Base-by-base conservation (phyloP, 2,329 filamentous ascomycete species). In the Trichoderma sp. region DNA sequence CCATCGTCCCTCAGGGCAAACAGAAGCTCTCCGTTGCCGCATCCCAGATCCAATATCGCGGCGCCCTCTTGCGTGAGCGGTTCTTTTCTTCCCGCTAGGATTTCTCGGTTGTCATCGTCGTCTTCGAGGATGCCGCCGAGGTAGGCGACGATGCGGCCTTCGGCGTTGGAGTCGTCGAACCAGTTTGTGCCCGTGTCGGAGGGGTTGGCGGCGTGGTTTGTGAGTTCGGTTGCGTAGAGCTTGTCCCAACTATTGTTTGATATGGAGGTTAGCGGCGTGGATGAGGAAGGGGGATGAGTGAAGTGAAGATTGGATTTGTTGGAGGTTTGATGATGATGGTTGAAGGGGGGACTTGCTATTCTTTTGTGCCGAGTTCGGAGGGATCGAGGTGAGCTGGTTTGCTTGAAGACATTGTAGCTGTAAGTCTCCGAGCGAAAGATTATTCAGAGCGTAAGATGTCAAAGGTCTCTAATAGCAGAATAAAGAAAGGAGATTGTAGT, bases 101-200 rank as follows among this genome's bases (percentile, higher is more conserved):
- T 39, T 14, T 39, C 34, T 12, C 6, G 28, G 28, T 7, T 1
- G 10, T 39, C 10, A 14, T 69, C 61, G 28, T 70, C 69, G 65
- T 74, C 48, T 68, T 78, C 67, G 39, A 73, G 65, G 21, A 75
- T 69, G 34, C 69, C 70, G 71, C 68, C 86, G 74, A 96, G 84
- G 75, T 90, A 93, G 10, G 80, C 76, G 26, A 96, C 78, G 66
- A 96, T 87, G 73, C 93, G 93, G 68, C 88, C 83, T 73, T 97
- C 92, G 67, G 95, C 95, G 73, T 90, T 88, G 39, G 92, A 91
- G 79, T 98, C 95, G 75, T 93, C 90, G 83, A 99, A 99, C 95
- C 95, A 99, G 72, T 95, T 88, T 34, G 93, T 96, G 70, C 94
- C 94, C 66, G 90, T 90, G 80, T 97, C 91, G 64, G 85, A 78